Conservation (phyloP, 768 basidiomycete species). For the Boletus fagicola region DNA sequence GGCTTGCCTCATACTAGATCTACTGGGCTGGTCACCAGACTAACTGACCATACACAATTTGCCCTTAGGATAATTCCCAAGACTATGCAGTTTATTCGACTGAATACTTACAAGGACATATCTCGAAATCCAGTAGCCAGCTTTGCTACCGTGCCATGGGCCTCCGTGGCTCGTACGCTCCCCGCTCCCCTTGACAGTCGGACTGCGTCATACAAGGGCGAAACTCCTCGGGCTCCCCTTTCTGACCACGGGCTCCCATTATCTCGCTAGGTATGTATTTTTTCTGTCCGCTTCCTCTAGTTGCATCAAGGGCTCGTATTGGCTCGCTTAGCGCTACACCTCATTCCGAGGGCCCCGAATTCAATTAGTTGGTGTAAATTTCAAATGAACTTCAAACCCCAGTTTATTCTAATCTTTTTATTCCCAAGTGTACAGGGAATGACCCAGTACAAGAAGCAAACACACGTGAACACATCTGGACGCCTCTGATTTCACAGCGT, state of each 20-base stretch:
- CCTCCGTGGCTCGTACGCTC: background rate
- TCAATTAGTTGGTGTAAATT: background rate
- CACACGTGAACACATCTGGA: background rate
- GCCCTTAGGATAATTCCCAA: no score
- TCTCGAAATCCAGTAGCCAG: background rate
- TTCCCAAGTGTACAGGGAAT: background rate
- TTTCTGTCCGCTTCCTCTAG: background rate
- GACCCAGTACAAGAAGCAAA: background rate
- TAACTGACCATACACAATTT: no score
- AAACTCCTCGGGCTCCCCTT: background rate
- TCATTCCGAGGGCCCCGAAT: background rate
- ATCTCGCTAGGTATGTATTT: background rate
- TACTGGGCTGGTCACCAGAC: no score
- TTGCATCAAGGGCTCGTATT: background rate
- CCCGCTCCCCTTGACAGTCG: background rate
- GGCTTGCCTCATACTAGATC: no score
- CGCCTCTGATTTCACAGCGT: background rate
- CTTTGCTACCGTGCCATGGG: background rate
- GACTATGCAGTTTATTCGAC: background rate
- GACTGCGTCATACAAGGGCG: background rate
- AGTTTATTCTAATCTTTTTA: background rate
- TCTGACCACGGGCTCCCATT: no score
- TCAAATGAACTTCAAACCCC: background rate
- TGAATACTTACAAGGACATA: background rate
- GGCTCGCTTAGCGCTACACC: background rate